Base-by-base conservation (phyloP, 441 rosid genomes). In the Pelargonium exstipulatum region DNA sequence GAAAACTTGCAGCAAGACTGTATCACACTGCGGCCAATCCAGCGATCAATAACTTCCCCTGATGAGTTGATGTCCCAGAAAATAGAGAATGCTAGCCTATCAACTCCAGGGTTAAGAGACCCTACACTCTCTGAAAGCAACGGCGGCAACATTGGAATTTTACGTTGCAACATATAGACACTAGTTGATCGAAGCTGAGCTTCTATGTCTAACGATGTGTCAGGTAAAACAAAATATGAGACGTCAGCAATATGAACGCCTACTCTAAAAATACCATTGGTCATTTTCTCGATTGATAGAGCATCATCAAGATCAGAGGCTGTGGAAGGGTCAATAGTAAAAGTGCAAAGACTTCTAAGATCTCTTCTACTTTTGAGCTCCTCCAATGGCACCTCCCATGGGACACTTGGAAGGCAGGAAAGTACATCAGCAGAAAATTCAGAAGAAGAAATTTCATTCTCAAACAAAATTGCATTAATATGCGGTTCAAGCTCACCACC, bases 291-390 rank as follows among this genome's bases (percentile, higher is more conserved):
- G 71, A 90, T 78, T 22, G 97, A 94, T 22, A 91, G 79, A 71
- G 99, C 99, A 85, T 94, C 99, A 68, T 94, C 99, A 58, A 94
- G 95, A 48, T 90, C 99, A 57, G 85, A 74, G 35, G 97, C 96
- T 20, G 83, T 84, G 9, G 88, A 74, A 66, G 97, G 90, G 64
- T 94, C 99, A 51, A 94, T 83, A 1, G 96, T 88, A 67, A 90
- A 84, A 51, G 87, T 74, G 85, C 96, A 94, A 69, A 85, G 69
- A 68, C 79, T 83, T 81, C 99, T 87, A 70, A 88, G 77, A 78
- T 94, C 97, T 76, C 71, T 78, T 80, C 97, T 88, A 43, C 57
- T 71, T 70, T 55, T 76, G 57, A 87, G 37, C 78, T 90, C 99
- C 74, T 80, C 84, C 13, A 51, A 67, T 10, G 99, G 94, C 71